Evolutionary conservation across 1,284 basidiomycete genomes (phyloP).

Genomic region (Vanrija sp.): DNA sequence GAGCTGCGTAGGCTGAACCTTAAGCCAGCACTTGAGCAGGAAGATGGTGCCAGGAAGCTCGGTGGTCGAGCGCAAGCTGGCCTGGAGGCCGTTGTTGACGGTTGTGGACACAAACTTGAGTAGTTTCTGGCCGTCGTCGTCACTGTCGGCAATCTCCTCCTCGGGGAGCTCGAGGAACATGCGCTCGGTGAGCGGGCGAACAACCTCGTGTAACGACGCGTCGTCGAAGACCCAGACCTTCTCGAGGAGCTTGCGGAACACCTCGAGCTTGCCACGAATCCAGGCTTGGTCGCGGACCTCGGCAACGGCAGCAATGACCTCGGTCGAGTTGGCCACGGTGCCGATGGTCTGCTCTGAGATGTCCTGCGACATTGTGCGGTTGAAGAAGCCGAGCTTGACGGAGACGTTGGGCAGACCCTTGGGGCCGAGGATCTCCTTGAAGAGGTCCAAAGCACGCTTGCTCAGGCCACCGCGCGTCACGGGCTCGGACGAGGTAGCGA

Average conservation of each 20-base stretch:
- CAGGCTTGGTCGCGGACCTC: constrained; percentile 80
- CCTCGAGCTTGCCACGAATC: constrained; percentile 69
- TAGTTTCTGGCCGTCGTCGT: constrained; percentile 67
- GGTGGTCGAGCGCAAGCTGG: constrained; percentile 35
- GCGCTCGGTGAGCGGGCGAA: constrained; percentile 80
- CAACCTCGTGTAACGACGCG: constrained; percentile 66
- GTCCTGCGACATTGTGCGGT: constrained; percentile 77
- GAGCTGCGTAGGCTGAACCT: constrained; percentile 66
- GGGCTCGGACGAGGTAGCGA: constrained; percentile 67
- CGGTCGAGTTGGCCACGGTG: constrained; percentile 76
- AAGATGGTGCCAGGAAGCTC: constrained; percentile 72
- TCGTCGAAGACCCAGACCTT: constrained; percentile 82
- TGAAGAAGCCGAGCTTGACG: constrained; percentile 86
- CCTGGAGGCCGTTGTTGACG: constrained; percentile 65
- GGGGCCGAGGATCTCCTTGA: constrained; percentile 75
- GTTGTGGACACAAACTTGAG: constrained; percentile 70
- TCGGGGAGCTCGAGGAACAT: constrained; percentile 79
- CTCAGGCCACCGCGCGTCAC: constrained; percentile 63
- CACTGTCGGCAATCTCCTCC: constrained; percentile 69
- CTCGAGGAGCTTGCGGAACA: constrained; percentile 84
- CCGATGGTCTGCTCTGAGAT: constrained; percentile 65
- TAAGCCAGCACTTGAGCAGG: constrained; percentile 85
- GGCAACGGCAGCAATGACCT: constrained; percentile 82
- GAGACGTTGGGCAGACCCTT: constrained; percentile 90
- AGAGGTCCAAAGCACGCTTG: constrained; percentile 71